Evolutionary conservation across 208 protist genomes (phyloP).

Genomic region (Angomonas ambiguus): DNA sequence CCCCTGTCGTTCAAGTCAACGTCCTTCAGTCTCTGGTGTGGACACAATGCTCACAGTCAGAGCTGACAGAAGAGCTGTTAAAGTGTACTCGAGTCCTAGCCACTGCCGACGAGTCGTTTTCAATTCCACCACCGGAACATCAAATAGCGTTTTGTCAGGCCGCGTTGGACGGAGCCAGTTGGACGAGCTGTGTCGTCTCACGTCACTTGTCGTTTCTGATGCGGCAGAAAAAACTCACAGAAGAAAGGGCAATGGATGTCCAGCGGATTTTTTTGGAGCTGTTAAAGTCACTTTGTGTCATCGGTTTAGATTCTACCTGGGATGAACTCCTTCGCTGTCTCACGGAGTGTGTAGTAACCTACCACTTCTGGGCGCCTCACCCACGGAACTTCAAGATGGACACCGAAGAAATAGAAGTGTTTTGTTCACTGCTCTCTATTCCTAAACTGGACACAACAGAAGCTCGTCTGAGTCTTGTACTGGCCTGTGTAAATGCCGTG

Average conservation of each 20-base stretch:
- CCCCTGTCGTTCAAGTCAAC: too few species aligned
- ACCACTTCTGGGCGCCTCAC: slow-evolving; percentile 25
- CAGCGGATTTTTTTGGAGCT: not conserved
- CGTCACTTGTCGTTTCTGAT: slow-evolving; percentile 20
- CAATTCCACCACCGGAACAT: slow-evolving; percentile 41
- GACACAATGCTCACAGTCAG: slow-evolving; percentile 35
- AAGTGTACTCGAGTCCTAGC: slow-evolving; percentile 46
- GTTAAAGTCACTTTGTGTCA: slow-evolving; percentile 19
- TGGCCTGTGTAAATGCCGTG: not conserved
- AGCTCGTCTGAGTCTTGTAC: slow-evolving; percentile 18
- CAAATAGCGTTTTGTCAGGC: slow-evolving; percentile 67
- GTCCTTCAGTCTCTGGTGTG: too few species aligned
- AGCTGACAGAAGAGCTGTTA: slow-evolving; percentile 75
- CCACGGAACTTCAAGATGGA: not conserved
- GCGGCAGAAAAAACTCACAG: not conserved
- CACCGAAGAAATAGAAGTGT: not conserved
- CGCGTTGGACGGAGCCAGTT: slow-evolving; percentile 53
- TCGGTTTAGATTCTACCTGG: slow-evolving; percentile 78
- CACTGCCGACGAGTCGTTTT: not conserved
- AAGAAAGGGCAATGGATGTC: not conserved
- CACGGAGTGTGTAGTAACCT: slow-evolving; percentile 57
- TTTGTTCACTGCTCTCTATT: slow-evolving; percentile 29
- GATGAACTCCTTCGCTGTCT: slow-evolving; percentile 65
- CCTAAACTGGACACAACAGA: not conserved
- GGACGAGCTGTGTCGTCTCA: slow-evolving; percentile 64